A percentile compares a stretch with the other conserved stretches of the same genome.
phyloP scores from a whole-genome alignment of 2,329 filamentous ascomycete species.

The Elsinoe ampelina region DNA sequence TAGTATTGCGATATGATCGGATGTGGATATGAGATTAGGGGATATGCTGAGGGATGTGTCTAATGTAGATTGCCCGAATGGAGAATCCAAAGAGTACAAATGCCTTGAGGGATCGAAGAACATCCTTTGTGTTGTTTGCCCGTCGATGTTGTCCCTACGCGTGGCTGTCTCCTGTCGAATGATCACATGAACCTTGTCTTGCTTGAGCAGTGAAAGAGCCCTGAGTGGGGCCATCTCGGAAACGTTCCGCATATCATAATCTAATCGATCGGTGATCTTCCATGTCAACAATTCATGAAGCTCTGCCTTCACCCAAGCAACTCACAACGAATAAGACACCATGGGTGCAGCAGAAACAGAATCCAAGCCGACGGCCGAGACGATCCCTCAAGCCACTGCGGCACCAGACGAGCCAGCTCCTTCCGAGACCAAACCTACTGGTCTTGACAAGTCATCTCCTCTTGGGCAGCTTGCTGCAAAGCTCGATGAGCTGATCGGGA shows the following conservation, averaged over 20 bases:
- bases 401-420: not conserved
- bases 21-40: not conserved
- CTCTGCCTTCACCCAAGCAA: not conserved
- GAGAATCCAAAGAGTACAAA: not conserved
- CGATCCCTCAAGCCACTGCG: not conserved
- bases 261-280: not conserved
- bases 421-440: not conserved
- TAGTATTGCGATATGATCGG: not conserved
- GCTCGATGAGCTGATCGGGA: conserved; percentile 49
- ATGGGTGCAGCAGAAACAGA: conserved; percentile 3
- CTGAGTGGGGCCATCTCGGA: not conserved
- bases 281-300: not conserved
- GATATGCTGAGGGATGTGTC: not conserved
- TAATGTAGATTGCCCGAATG: conserved; percentile 4
- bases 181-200: too few species aligned
- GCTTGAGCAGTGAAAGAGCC: not conserved
- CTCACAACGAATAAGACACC: not conserved
- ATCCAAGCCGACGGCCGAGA: not conserved
- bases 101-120: not conserved
- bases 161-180: too few species aligned
- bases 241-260: not conserved
- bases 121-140: too few species aligned
- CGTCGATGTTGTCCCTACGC: too few species aligned
- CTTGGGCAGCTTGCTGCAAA: conserved; percentile 21
- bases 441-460: not conserved